These are phyloP conservation scores for Coemansia sp. DNA, from an alignment of 192 early-diverging fungal genomes.

Conservation along the genomic window DNA sequence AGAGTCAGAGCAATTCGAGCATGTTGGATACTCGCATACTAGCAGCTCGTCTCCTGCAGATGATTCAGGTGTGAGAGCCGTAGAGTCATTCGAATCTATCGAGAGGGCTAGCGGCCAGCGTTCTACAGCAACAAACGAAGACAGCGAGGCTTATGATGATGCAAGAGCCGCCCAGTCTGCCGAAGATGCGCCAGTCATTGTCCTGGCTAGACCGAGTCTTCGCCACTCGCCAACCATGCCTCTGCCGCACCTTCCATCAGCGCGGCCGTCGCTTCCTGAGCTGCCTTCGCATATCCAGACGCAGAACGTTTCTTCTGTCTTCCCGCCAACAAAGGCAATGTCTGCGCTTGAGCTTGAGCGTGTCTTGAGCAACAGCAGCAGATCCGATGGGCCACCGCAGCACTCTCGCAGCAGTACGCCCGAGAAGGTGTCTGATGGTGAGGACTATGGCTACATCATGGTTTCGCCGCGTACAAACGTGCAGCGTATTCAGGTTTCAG, in stretches of 20 bases:
- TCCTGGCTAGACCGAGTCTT: conserved; percentile 2
- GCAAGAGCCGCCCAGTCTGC: not conserved
- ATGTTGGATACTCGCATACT: not conserved
- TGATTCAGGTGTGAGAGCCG: not conserved
- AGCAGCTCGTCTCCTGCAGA: not conserved
- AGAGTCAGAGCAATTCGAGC: not conserved
- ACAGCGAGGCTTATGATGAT: conserved; percentile 8
- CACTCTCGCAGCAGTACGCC: conserved; percentile 3
- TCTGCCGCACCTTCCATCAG: conserved; percentile 18
- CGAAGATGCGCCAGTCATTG: not conserved
- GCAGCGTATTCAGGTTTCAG: conserved; percentile 30
- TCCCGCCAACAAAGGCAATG: not conserved
- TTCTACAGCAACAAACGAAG: conserved; percentile 7
- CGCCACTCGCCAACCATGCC: conserved; percentile 20
- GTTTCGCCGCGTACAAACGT: conserved; percentile 50
- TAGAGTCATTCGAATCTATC: conserved; percentile 10
- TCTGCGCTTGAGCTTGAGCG: conserved; percentile 11
- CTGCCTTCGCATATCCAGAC: not conserved
- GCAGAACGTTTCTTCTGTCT: not conserved
- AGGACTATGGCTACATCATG: conserved; percentile 57
- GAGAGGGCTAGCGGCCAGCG: not conserved
- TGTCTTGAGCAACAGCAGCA: conserved; percentile 1
- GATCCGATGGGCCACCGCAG: not conserved
- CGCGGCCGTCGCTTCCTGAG: conserved; percentile 9
- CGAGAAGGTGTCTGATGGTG: conserved; percentile 32